Conservation (phyloP, 2,329 filamentous ascomycete species). For the Hymenotorrendiella dingleyae region DNA sequence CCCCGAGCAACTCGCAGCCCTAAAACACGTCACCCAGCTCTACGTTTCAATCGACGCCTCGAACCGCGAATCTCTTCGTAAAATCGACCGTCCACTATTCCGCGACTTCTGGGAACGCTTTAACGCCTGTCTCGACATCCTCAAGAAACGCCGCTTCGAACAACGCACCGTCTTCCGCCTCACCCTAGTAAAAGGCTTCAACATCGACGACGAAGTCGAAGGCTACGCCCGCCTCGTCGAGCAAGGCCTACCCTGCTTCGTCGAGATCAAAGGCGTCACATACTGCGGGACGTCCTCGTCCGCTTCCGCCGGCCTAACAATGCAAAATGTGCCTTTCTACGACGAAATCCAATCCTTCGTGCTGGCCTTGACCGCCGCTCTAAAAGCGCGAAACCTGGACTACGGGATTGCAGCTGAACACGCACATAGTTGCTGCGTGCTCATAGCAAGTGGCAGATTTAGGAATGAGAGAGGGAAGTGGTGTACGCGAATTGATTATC, state of each 20-base stretch:
- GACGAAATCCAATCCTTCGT: constrained; percentile 84
- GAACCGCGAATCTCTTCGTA: constrained; percentile 78
- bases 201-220: constrained; percentile 85
- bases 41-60: constrained; percentile 96
- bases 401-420: constrained; percentile 96
- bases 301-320: constrained; percentile 80
- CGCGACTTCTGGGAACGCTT: constrained; percentile 98
- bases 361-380: constrained; percentile 61
- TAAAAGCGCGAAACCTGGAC: constrained; percentile 62
- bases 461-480: constrained; percentile 63
- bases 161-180: constrained; percentile 93
- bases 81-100: constrained; percentile 87
- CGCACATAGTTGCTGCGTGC: constrained; percentile 86
- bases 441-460: constrained; percentile 81
- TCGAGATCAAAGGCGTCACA: constrained; percentile 94
- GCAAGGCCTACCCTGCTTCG: constrained; percentile 79
- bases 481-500: constrained; percentile 90
- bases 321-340: constrained; percentile 97
- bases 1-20: constrained; percentile 76
- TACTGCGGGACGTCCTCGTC: constrained; percentile 90
- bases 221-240: constrained; percentile 89
- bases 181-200: constrained; percentile 96
- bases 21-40: constrained; percentile 85
- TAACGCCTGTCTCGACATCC: constrained; percentile 81
- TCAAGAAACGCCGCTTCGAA: constrained; percentile 73